Conservation (phyloP, 208 protist genomes). For the Acanthamoeba sp. region DNA sequence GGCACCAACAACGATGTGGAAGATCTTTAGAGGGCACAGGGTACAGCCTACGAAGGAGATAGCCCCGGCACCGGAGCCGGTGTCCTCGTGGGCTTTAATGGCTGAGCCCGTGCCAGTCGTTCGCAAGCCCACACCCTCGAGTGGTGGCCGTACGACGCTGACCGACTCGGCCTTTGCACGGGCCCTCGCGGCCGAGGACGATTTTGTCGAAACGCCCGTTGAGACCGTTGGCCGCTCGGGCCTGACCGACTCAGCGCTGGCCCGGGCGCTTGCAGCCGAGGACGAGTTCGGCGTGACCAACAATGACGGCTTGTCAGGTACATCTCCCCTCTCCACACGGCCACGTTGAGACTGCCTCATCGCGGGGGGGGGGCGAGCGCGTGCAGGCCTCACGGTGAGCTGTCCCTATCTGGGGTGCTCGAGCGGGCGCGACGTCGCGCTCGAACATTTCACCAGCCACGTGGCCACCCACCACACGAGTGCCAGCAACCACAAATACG, state of each 20-base stretch:
- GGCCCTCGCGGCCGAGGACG: neutral
- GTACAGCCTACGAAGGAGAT: too few species aligned
- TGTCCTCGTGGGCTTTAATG: too few species aligned
- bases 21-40: too few species aligned
- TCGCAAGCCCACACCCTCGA: neutral
- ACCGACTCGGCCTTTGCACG: conserved; percentile 12
- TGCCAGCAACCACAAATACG: neutral
- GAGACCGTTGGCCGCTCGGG: neutral
- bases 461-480: neutral
- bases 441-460: neutral
- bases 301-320: neutral
- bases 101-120: too few species aligned
- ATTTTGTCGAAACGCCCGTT: neutral
- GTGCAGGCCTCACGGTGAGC: neutral
- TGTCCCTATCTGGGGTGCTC: neutral
- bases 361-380: neutral
- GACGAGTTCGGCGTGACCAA: neutral
- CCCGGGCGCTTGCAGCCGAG: neutral
- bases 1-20: too few species aligned
- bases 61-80: too few species aligned
- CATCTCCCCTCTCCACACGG: neutral
- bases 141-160: neutral
- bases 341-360: neutral
- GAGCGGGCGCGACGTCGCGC: neutral
- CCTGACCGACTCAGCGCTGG: neutral